phyloP scores from a whole-genome alignment of 306 rosid genomes.

The Datisca glomerata region DNA sequence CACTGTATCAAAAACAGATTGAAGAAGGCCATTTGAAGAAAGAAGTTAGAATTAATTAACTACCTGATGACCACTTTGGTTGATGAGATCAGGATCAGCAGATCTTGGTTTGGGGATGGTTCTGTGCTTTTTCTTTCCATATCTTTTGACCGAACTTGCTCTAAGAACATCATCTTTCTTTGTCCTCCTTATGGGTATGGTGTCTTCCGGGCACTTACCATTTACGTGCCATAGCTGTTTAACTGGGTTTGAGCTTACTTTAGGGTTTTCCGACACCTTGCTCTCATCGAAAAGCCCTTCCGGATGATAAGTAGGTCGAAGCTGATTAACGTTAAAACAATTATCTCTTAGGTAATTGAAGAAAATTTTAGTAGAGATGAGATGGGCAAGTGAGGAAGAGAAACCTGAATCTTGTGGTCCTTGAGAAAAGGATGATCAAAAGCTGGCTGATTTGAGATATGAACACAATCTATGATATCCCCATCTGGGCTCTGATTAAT shows the following conservation, averaged over 20 bases:
- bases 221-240: conserved; percentile 71
- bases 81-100: conserved; percentile 83
- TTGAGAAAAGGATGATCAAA: conserved; percentile 95
- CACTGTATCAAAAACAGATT: conserved; percentile 1
- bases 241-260: conserved; percentile 34
- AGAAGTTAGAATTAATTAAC: not conserved
- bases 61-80: conserved; percentile 85
- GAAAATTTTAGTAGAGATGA: not conserved
- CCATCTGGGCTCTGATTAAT: conserved; percentile 91
- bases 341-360: too few species aligned
- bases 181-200: conserved; percentile 80
- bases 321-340: conserved; percentile 16
- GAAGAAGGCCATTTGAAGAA: not conserved
- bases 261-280: conserved; percentile 39
- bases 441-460: conserved; percentile 78
- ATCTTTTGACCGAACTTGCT: conserved; percentile 76
- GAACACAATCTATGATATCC: conserved; percentile 83
- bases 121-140: conserved; percentile 85
- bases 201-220: conserved; percentile 77
- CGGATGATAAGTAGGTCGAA: conserved; percentile 77
- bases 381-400: not conserved
- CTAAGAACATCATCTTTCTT: conserved; percentile 77
- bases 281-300: conserved; percentile 70
- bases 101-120: conserved; percentile 74
- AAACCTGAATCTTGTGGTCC: conserved; percentile 78